Evolutionary conservation across 768 basidiomycete genomes (phyloP).

Genomic region (Tylopilus sp.): DNA sequence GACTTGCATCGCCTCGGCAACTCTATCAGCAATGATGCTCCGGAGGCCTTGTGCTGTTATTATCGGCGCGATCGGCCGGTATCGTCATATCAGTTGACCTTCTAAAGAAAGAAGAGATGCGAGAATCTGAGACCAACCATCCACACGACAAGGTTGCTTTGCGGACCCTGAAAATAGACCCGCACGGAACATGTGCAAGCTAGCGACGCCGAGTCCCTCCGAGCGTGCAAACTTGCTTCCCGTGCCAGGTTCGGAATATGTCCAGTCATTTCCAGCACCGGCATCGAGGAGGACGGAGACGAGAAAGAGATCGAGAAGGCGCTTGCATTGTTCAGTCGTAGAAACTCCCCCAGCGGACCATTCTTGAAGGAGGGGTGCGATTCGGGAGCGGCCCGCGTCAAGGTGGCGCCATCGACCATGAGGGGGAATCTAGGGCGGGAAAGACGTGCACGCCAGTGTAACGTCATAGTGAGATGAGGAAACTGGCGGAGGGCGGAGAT

Average conservation of each 20-base stretch:
- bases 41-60: slow-evolving; percentile 65
- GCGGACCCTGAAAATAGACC: slow-evolving; percentile 74
- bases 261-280: slow-evolving; percentile 84
- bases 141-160: slow-evolving; percentile 66
- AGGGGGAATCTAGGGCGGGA: slow-evolving; percentile 61
- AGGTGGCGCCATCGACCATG: slow-evolving; percentile 92
- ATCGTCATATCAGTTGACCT: slow-evolving; percentile 3
- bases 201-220: slow-evolving; percentile 87
- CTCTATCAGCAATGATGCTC: slow-evolving; percentile 54
- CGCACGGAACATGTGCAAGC: slow-evolving; percentile 80
- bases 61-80: not conserved
- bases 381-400: slow-evolving; percentile 62
- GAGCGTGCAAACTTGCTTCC: slow-evolving; percentile 58
- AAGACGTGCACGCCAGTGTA: not conserved
- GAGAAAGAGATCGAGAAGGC: slow-evolving; percentile 84
- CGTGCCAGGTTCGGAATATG: slow-evolving; percentile 59
- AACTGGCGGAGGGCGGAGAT: slow-evolving; percentile 7
- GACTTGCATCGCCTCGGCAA: slow-evolving; percentile 78
- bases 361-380: slow-evolving; percentile 53
- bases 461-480: not conserved
- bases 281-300: slow-evolving; percentile 94
- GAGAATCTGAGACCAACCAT: slow-evolving; percentile 51
- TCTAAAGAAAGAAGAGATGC: not conserved
- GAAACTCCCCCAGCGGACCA: slow-evolving; percentile 50
- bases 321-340: slow-evolving; percentile 58